Percentiles rank a stretch among this genome's conserved stretches.
These are phyloP conservation scores for Sugiyamaella valdiviana DNA, from an alignment of 805 yeast genomes.

Conservation along the genomic window DNA sequence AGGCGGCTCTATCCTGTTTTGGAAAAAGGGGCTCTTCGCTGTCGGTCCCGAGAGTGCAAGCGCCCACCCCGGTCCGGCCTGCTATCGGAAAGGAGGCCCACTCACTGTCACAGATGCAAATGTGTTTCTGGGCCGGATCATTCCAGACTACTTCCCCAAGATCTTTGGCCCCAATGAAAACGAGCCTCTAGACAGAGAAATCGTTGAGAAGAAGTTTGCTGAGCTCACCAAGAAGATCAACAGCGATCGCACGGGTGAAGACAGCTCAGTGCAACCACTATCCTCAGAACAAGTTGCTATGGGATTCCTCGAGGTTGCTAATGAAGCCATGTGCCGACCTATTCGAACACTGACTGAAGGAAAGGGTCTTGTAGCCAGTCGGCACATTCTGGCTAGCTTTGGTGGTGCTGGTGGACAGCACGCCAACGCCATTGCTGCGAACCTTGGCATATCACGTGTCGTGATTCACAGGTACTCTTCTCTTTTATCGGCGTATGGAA, in stretches of 20 bases:
- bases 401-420: constrained; percentile 97
- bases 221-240: constrained; percentile 55
- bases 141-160: constrained; percentile 70
- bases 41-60: constrained; percentile 88
- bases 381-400: constrained; percentile 71
- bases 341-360: constrained; percentile 80
- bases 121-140: constrained; percentile 60
- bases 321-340: constrained; percentile 87
- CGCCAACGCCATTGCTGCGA: constrained; percentile 68
- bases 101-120: constrained; percentile 84
- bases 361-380: constrained; percentile 60
- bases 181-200: constrained; percentile 55
- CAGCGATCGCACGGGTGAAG: constrained; percentile 37
- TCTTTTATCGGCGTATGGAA: constrained; percentile 81
- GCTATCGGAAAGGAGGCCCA: constrained; percentile 80
- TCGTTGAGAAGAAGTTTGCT: constrained; percentile 45
- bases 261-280: constrained; percentile 30
- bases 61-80: constrained; percentile 87
- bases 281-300: constrained; percentile 65
- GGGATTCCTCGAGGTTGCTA: constrained; percentile 79
- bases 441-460: constrained; percentile 61
- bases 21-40: constrained; percentile 64
- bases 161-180: constrained; percentile 80
- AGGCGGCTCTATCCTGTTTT: constrained; percentile 65
- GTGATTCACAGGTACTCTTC: constrained; percentile 78